A percentile compares a stretch with the other conserved stretches of the same genome.
Conservation (phyloP, 1,284 basidiomycete species). For the Tilletia caries region DNA sequence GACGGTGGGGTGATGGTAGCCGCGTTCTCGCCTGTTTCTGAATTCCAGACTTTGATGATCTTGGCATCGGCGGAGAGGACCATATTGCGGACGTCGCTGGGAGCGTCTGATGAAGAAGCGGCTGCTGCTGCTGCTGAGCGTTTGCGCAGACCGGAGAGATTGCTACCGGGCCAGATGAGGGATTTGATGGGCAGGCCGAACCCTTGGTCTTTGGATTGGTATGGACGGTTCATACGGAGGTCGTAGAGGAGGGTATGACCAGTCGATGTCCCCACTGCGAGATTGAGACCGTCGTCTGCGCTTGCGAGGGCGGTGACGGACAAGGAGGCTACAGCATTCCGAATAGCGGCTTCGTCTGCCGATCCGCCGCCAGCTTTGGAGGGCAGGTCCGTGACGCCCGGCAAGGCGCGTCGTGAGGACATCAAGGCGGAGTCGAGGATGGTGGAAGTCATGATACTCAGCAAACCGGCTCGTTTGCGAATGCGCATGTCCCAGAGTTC, state of each 20-base stretch:
- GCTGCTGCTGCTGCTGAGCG: constrained; percentile 56
- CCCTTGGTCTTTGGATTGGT: constrained; percentile 91
- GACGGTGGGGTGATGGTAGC: constrained; percentile 84
- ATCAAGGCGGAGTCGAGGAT: constrained; percentile 45
- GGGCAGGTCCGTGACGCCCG: constrained; percentile 29
- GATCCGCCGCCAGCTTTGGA: neutral
- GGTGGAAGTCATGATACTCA: constrained; percentile 68
- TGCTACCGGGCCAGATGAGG: constrained; percentile 79
- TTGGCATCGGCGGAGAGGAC: constrained; percentile 50
- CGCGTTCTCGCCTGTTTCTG: constrained; percentile 81
- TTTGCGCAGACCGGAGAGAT: constrained; percentile 16
- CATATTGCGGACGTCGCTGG: constrained; percentile 66
- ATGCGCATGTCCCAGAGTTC: constrained; percentile 96
- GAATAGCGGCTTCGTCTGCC: constrained; percentile 39
- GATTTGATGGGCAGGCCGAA: constrained; percentile 87
- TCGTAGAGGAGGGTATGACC: constrained; percentile 95
- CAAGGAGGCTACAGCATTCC: constrained; percentile 55
- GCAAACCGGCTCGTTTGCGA: constrained; percentile 68
- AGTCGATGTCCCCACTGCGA: constrained; percentile 89
- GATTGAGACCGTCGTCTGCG: constrained; percentile 79
- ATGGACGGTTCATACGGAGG: constrained; percentile 76
- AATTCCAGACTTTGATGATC: constrained; percentile 60
- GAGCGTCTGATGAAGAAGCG: constrained; percentile 55
- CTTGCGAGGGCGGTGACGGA: constrained; percentile 73
- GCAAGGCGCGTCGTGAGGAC: constrained; percentile 54